Evolutionary conservation across 23 red algal species (phyloP).

Genomic region (Agarophyton chilense): DNA sequence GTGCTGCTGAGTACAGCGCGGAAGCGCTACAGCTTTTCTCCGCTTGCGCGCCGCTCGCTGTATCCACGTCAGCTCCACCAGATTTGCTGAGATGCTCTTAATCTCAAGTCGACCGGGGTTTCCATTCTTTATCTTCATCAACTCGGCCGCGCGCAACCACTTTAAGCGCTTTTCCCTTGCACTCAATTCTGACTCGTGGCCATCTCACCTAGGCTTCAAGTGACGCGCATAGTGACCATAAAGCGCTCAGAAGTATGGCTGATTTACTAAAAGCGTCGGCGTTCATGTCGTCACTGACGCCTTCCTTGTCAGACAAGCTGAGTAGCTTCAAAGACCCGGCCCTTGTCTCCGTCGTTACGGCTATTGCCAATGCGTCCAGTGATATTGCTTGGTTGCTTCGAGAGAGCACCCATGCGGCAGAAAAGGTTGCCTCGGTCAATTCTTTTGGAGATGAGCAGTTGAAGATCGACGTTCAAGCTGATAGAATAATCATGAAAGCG

Average conservation of each 20-base stretch:
- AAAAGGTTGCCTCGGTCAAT: slow-evolving; percentile 50
- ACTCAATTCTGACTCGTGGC: no score
- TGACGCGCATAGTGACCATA: no score
- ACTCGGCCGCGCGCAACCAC: no score
- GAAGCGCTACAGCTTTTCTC: background rate
- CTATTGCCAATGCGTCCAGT: slow-evolving; percentile 6
- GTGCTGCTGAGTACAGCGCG: no score
- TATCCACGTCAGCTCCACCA: background rate
- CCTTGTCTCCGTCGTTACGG: slow-evolving; percentile 1
- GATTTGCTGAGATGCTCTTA: no score
- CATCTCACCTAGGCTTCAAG: no score
- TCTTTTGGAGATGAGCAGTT: slow-evolving; percentile 79
- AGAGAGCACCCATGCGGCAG: slow-evolving; percentile 10
- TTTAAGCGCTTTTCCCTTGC: no score
- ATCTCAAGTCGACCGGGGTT: no score
- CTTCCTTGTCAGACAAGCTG: slow-evolving; percentile 26
- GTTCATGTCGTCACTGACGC: slow-evolving; percentile 9
- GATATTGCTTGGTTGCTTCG: slow-evolving; percentile 2
- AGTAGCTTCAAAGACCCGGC: background rate
- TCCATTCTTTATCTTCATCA: no score
- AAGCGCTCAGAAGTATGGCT: background rate
- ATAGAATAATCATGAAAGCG: slow-evolving; percentile 51
- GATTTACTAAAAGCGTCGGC: slow-evolving; percentile 3
- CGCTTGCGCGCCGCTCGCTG: background rate
- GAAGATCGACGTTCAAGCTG: slow-evolving; percentile 67